These are phyloP conservation scores for Aspergillus sclerotialis DNA, from an alignment of 2,329 filamentous ascomycete genomes.

Conservation along the genomic window DNA sequence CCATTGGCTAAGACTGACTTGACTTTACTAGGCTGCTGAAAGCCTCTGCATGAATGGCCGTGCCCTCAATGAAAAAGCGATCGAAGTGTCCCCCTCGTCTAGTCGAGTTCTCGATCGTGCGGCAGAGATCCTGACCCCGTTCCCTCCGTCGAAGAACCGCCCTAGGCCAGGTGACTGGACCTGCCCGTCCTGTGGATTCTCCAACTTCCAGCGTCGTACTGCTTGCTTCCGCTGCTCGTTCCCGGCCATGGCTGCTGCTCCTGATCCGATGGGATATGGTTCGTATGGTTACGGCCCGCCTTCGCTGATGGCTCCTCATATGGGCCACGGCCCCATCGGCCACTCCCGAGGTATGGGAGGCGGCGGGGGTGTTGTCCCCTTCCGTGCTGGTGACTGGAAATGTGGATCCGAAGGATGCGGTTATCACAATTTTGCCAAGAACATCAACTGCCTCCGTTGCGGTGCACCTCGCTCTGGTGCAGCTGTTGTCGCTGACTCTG, in stretches of 20 bases:
- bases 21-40: constrained; percentile 64
- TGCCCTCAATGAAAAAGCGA: constrained; percentile 96
- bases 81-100: constrained; percentile 97
- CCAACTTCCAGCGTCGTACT: constrained; percentile 97
- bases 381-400: constrained; percentile 98
- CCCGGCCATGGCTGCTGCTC: constrained; percentile 80
- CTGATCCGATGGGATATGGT: constrained; percentile 67
- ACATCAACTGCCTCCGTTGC: constrained; percentile 93
- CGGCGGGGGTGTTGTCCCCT: constrained; percentile 79
- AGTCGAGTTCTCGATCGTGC: constrained; percentile 92
- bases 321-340: constrained; percentile 53
- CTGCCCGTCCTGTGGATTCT: constrained; percentile 96
- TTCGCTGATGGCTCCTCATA: constrained; percentile 73
- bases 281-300: constrained; percentile 56
- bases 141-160: constrained; percentile 97
- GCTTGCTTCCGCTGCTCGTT: constrained; percentile 99
- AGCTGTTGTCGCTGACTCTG: constrained; percentile 88
- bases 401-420: constrained; percentile 95
- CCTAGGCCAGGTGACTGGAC: constrained; percentile 98
- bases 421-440: constrained; percentile 99
- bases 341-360: constrained; percentile 62
- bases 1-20: constrained; percentile 4
- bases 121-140: constrained; percentile 90
- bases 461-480: constrained; percentile 91
- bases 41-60: constrained; percentile 99